Conservation (phyloP, 345 rosid genomes). For the Limnanthes douglasii region DNA sequence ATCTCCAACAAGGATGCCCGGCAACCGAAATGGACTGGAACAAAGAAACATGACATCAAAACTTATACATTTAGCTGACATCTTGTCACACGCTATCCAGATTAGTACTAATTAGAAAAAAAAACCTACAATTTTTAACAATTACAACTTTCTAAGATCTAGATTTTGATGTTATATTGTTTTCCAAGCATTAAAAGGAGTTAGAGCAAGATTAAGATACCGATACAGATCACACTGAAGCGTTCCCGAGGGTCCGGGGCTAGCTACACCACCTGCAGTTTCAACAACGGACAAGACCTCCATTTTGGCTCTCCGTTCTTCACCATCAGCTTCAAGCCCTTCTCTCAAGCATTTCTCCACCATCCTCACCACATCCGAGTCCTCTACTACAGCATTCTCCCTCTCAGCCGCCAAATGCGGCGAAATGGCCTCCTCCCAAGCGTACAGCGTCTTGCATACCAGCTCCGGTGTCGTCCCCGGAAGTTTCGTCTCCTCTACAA, state of each 20-base stretch:
- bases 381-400: slow-evolving; percentile 36
- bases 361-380: slow-evolving; percentile 26
- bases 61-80: too few species aligned
- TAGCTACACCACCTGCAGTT: slow-evolving; percentile 95
- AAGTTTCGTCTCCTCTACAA: slow-evolving; percentile 22
- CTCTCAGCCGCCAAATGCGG: slow-evolving; percentile 85
- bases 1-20: slow-evolving; percentile 92
- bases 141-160: not conserved
- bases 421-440: slow-evolving; percentile 83
- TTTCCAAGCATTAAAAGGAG: not conserved
- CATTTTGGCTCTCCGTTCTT: slow-evolving; percentile 7
- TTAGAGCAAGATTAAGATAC: slow-evolving; percentile 14
- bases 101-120: not conserved
- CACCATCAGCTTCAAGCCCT: slow-evolving; percentile 16
- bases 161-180: not conserved
- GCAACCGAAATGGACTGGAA: slow-evolving; percentile 74
- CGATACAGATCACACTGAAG: slow-evolving; percentile 88
- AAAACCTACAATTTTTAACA: not conserved
- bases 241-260: slow-evolving; percentile 83
- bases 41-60: not conserved
- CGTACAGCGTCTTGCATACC: slow-evolving; percentile 50
- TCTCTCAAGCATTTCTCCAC: slow-evolving; percentile 31
- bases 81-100: not conserved
- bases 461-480: slow-evolving; percentile 29
- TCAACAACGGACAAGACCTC: slow-evolving; percentile 54